Evolutionary conservation across 2,329 filamentous ascomycete species (phyloP), one percentile per base, ranked within the genome.

Genomic region (Trichoderma guizhouense): DNA sequence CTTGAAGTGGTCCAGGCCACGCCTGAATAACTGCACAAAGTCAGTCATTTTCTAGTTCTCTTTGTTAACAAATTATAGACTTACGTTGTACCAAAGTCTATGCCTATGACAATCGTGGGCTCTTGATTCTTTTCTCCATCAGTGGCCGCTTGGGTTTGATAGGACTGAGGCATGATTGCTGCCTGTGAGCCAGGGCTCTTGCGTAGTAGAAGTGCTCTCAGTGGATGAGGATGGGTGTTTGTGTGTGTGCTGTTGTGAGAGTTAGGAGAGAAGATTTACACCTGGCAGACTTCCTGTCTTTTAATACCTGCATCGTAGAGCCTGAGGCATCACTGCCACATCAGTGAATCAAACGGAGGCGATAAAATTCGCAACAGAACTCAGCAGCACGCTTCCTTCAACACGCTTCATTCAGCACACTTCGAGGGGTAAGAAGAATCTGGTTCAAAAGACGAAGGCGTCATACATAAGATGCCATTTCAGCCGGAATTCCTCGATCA

Each of bases 41-140:
- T 76, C 24, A 76, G 67, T 47, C 7, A 8, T 39, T 2, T 18
- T 39, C 36, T 18, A 4, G 15, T 18, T 39, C 15, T 39, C 7
- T 8, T 8, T 39, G 36, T 18, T 15, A 62, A 9, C 15, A 12
- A 3, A 7, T 18, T 26, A 6, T 1, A 5, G 2, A 74, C 80
- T 71, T 72, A 84, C 76, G 84, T 86, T 0, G 85, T 86, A 0
- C 84, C 84, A 58, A 86, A 85, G 55, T 86, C 84, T 8, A 86
- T 79, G 0, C 84, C 82, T 3, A 85, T 74, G 21, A 83, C 73
- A 3, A 84, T 76, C 9, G 6, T 47, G 18, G 63, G 58, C 3
- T 63, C 61, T 14, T 43, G 14, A 0, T 3, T 0, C 24, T 43
- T 47, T 57, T 1, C 51, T 2, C 5, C 3, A 0, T 2, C 21